Evolutionary conservation across 1,284 basidiomycete genomes (phyloP).

Genomic region (Neonothopanus nambi): DNA sequence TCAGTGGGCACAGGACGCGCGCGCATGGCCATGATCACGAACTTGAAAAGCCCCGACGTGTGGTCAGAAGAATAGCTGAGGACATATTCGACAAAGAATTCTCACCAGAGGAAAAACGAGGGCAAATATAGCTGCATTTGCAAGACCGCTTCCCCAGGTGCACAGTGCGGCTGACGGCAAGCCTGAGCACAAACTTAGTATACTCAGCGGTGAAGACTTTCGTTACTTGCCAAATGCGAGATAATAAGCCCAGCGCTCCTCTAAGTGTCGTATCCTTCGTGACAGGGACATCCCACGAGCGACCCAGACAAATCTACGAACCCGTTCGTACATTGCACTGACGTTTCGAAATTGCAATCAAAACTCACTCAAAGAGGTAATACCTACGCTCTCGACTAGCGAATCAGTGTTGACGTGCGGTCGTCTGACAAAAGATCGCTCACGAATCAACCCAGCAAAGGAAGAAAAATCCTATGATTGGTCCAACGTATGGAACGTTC

Average conservation of each 20-base stretch:
- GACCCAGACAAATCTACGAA: constrained; percentile 72
- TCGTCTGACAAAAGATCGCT: constrained; percentile 34
- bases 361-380: constrained; percentile 82
- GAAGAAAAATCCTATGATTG: constrained; percentile 62
- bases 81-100: constrained; percentile 13
- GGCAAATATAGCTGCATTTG: constrained; percentile 77
- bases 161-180: constrained; percentile 68
- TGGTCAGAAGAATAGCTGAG: constrained; percentile 13
- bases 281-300: constrained; percentile 69
- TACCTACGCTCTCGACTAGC: constrained; percentile 49
- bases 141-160: constrained; percentile 68
- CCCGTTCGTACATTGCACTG: constrained; percentile 4
- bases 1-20: constrained; percentile 65
- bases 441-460: constrained; percentile 84
- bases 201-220: constrained; percentile 18
- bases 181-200: constrained; percentile 35
- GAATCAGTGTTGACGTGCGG: neutral
- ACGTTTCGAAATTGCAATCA: neutral
- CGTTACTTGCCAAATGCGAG: constrained; percentile 65
- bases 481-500: constrained; percentile 65
- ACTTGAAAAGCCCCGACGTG: constrained; percentile 52
- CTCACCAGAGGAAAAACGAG: constrained; percentile 72
- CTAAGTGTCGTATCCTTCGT: constrained; percentile 68
- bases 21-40: constrained; percentile 77
- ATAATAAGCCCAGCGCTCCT: constrained; percentile 86